phyloP scores from a whole-genome alignment of 202 grass and related monocot genomes.

The Carex arenaria region DNA sequence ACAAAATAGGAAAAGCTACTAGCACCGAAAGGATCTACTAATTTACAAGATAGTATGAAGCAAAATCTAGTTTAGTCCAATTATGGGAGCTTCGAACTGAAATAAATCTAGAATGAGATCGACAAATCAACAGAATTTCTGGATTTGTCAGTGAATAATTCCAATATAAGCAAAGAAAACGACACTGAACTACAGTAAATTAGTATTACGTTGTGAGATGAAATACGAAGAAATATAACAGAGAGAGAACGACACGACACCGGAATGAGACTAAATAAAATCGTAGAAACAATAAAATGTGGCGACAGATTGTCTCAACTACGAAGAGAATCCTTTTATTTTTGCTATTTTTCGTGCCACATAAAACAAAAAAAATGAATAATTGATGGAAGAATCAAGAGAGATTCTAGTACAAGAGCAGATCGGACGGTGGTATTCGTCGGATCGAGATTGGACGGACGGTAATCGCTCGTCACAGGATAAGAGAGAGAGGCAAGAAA shows the following conservation, averaged over 20 bases:
- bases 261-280: background rate
- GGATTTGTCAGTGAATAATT: background rate
- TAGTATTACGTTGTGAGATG: background rate
- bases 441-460: conserved; percentile 11
- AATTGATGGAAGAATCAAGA: conserved; percentile 3
- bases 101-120: background rate
- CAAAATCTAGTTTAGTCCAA: background rate
- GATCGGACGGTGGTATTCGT: background rate
- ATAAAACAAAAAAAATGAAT: background rate
- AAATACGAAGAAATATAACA: background rate
- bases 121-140: background rate
- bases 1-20: background rate
- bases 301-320: conserved; percentile 4
- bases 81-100: background rate
- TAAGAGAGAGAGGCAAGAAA: background rate
- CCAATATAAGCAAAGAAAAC: conserved; percentile 1
- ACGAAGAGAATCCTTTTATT: background rate
- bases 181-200: background rate
- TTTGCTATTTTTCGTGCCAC: background rate
- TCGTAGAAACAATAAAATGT: background rate
- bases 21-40: background rate
- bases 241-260: background rate
- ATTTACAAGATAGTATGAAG: background rate
- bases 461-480: background rate
- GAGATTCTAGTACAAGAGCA: background rate